Evolutionary conservation across 2,329 filamentous ascomycete species (phyloP), one percentile per base, ranked within the genome.

Genomic region (Cadophora sp.): DNA sequence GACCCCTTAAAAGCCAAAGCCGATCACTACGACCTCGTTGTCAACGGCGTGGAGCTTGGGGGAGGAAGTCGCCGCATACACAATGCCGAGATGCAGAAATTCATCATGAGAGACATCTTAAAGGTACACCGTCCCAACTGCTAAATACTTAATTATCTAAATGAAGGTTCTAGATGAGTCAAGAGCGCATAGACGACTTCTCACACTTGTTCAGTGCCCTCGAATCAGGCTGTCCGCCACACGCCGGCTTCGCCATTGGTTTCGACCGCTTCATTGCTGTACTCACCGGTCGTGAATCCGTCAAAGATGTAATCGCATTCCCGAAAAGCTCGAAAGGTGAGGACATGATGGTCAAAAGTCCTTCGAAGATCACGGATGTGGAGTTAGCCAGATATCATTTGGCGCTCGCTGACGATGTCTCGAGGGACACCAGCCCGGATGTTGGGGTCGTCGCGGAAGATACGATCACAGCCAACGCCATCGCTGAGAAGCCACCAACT

Each of bases 21-120:
- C 3, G 95, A 97, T 74, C 94, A 97, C 77, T 99, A 97, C 80
- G 96, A 99, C 74, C 88, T 99, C 16, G 95, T 99, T 0, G 87
- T 98, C 73, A 99, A 99, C 77, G 96, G 96, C 4, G 88, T 97
- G 5, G 96, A 99, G 79, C 86, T 99, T 1, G 96, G 96, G 30
- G 96, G 96, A 13, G 96, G 96, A 41, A 97, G 92, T 78, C 88
- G 93, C 16, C 92, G 96, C 84, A 97, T 98, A 65, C 96, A 99
- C 79, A 85, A 91, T 51, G 90, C 93, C 0, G 83, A 87, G 0
- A 85, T 97, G 73, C 96, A 99, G 76, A 90, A 94, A 71, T 93
- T 92, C 71, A 84, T 99, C 68, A 89, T 99, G 83, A 85, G 89
- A 18, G 87, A 97, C 68, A 89, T 98, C 5, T 84, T 99, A 14